Evolutionary conservation across 1,284 basidiomycete genomes (phyloP), one percentile per base, ranked within the genome.

Genomic region (Meira nashicola): DNA sequence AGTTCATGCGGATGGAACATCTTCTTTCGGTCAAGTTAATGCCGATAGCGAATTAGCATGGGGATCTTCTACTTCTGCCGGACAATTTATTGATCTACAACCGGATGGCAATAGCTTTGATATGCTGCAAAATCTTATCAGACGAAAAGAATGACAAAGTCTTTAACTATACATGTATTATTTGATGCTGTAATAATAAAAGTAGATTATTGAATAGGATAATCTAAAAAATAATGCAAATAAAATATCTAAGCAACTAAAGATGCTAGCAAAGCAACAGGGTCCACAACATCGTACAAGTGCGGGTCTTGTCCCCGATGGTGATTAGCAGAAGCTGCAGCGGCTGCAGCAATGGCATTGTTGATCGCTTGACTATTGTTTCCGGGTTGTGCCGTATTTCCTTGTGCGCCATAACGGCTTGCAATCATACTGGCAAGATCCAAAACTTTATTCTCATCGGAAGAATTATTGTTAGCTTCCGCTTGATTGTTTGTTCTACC

Each of bases 21-120:
- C 28, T 3, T 33, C 28, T 33, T 33, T 33, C 8, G 28, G 28
- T 33, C 28, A 54, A 53, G 17, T 41, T 14, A 12, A 39, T 71
- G 43, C 64, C 1, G 46, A 37, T 5, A 71, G 71, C 48, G 55
- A 44, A 5, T 60, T 43, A 23, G 71, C 73, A 5, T 75, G 72
- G 73, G 57, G 62, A 0, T 21, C 55, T 63, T 2, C 23, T 39
- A 46, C 17, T 41, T 39, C 11, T 15, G 40, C 25, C 7, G 48
- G 38, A 15, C 50, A 23, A 28, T 39, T 28, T 19, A 33, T 86
- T 44, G 84, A 86, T 70, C 73, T 86, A 19, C 94, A 96, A 79
- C 95, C 94, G 2, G 92, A 97, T 73, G 92, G 93, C 33, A 99
- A 99, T 78, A 58, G 57, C 57, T 60, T 98, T 73, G 94, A 97